Conservation (phyloP, 2,329 filamentous ascomycete species). For the Elsinoe necatrix region DNA sequence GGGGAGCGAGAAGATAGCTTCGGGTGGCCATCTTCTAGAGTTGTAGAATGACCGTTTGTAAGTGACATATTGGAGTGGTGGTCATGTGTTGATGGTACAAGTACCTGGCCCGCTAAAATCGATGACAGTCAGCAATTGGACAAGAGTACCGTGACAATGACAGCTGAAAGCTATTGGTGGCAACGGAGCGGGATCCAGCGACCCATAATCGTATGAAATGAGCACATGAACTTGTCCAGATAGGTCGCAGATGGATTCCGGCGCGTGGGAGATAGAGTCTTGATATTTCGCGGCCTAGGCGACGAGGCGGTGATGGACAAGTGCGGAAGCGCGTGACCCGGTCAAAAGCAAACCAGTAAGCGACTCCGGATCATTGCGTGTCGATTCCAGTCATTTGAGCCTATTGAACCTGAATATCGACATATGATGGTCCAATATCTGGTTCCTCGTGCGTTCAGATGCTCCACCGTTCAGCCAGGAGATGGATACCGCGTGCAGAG, state of each 20-base stretch:
- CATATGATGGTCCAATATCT: not conserved
- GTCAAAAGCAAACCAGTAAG: not conserved
- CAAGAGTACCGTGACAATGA: not conserved
- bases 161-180: not conserved
- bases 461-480: constrained; percentile 7
- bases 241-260: not conserved
- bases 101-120: constrained; percentile 51
- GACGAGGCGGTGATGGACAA: not conserved
- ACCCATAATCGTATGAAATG: not conserved
- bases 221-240: not conserved
- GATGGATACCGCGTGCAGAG: not conserved
- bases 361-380: not conserved
- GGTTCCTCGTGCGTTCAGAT: not conserved
- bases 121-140: constrained; percentile 36
- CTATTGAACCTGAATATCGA: not conserved
- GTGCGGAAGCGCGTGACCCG: not conserved
- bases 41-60: constrained; percentile 58
- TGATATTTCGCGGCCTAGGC: constrained; percentile 5
- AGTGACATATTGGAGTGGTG: constrained; percentile 43
- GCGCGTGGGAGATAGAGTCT: not conserved
- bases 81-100: constrained; percentile 53
- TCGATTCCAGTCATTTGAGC: not conserved
- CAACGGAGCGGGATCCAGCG: not conserved
- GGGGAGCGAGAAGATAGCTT: constrained; percentile 40
- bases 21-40: constrained; percentile 42